Percentiles rank a stretch among this genome's conserved stretches.
Conservation (phyloP, 2,329 filamentous ascomycete species). For the Penicillium sp. region DNA sequence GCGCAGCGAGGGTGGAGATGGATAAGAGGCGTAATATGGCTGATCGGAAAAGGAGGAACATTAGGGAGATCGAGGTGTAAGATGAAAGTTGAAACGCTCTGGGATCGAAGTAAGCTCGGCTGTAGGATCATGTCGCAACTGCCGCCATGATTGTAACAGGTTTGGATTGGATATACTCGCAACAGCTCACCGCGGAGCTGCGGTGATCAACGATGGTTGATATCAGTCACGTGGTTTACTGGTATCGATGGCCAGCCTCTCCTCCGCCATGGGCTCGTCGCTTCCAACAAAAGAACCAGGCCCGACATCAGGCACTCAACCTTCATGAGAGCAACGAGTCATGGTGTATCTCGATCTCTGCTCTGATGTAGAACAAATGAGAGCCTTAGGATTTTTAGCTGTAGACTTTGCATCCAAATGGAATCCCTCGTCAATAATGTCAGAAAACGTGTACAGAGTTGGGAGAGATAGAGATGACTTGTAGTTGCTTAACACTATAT, state of each 20-base stretch:
- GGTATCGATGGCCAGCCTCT: not conserved
- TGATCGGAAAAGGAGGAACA: slow-evolving; percentile 3
- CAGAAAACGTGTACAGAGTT: too few species aligned
- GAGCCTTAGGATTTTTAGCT: too few species aligned
- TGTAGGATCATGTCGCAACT: slow-evolving; percentile 6
- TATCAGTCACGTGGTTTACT: slow-evolving; percentile 12
- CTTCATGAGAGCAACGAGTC: not conserved
- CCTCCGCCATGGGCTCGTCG: not conserved
- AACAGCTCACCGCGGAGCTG: slow-evolving; percentile 8
- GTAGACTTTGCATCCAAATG: too few species aligned
- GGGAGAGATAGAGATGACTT: too few species aligned
- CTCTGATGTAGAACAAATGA: too few species aligned
- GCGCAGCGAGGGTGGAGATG: slow-evolving; percentile 1
- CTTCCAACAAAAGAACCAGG: not conserved
- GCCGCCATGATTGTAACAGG: slow-evolving; percentile 1
- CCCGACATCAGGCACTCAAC: not conserved
- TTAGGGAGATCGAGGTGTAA: not conserved
- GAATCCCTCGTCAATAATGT: too few species aligned
- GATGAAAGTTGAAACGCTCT: not conserved
- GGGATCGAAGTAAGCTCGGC: not conserved
- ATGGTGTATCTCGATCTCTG: too few species aligned
- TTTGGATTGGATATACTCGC: not conserved
- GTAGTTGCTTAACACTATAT: too few species aligned
- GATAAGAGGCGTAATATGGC: slow-evolving; percentile 4
- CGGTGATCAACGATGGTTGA: slow-evolving; percentile 13